phyloP scores from a whole-genome alignment of 148 eudicot species.

The Gaultheria prostrata region DNA sequence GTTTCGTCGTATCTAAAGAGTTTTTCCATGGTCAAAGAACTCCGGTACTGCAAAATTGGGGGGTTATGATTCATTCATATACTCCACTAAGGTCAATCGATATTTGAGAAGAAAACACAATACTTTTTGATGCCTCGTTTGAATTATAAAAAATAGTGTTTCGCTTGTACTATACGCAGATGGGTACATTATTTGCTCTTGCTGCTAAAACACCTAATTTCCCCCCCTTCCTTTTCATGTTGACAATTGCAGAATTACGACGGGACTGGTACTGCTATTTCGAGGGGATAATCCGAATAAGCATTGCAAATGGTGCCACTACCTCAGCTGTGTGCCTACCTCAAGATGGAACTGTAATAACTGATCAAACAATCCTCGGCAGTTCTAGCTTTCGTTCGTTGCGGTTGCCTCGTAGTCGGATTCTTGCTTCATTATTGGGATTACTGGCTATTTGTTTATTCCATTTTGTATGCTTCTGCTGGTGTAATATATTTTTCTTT shows the following conservation, averaged over 20 bases:
- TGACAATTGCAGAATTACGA: slow-evolving; percentile 39
- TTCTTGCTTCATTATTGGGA: neutral
- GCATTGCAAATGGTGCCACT: slow-evolving; percentile 76
- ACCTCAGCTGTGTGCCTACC: slow-evolving; percentile 74
- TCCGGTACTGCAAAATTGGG: neutral
- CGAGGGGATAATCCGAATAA: slow-evolving; percentile 56
- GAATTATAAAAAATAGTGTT: neutral
- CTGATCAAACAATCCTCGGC: slow-evolving; percentile 10
- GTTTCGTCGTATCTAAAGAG: neutral
- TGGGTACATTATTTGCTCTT: neutral
- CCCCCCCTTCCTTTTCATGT: neutral
- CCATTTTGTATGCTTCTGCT: slow-evolving; percentile 6
- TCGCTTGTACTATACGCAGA: neutral
- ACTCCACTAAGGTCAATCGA: neutral
- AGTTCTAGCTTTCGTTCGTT: neutral
- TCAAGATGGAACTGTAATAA: slow-evolving; percentile 51
- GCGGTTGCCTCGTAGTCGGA: neutral
- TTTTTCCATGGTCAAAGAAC: neutral
- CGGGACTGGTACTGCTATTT: slow-evolving; percentile 58
- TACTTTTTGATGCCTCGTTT: neutral
- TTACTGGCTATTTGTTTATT: neutral
- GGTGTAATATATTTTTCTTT: slow-evolving; percentile 5
- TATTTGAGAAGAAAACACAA: neutral
- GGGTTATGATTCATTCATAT: neutral
- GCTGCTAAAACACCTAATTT: neutral